A percentile compares a stretch with the other conserved stretches of the same genome.
These are phyloP conservation scores for Fomitiporia mediterranea DNA, from an alignment of 1,284 basidiomycete genomes.

Conservation along the genomic window DNA sequence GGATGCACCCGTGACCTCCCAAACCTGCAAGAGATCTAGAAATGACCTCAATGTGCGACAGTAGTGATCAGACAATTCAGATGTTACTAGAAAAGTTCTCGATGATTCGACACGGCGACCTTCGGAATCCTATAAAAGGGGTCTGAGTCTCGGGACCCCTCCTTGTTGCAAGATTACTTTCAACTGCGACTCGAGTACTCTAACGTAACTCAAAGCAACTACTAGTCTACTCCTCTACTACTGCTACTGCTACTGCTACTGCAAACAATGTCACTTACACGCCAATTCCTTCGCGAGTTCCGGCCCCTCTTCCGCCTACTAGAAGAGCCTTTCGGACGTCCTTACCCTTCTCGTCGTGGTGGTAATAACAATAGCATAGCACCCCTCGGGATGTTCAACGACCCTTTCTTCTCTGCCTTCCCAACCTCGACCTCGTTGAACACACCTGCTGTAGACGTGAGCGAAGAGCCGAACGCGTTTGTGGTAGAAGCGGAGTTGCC, in stretches of 20 bases:
- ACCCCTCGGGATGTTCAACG: constrained; percentile 40
- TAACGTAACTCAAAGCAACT: background rate
- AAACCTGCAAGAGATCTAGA: background rate
- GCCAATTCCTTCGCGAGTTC: constrained; percentile 65
- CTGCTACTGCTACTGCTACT: background rate
- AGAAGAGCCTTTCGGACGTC: constrained; percentile 54
- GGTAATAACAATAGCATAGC: constrained; percentile 15
- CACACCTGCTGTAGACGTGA: constrained; percentile 56
- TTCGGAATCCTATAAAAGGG: constrained; percentile 8
- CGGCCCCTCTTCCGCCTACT: constrained; percentile 69
- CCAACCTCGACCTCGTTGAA: constrained; percentile 27
- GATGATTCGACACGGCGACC: background rate
- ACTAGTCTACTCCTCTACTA: background rate
- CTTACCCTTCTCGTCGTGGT: constrained; percentile 30
- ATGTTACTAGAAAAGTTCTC: background rate
- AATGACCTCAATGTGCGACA: background rate
- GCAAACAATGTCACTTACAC: constrained; percentile 54
- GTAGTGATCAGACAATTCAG: no score
- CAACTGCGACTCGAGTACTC: background rate
- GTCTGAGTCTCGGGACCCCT: background rate
- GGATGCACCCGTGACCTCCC: background rate
- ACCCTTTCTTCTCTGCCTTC: constrained; percentile 40
- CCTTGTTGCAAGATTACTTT: background rate
- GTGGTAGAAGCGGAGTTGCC: constrained; percentile 73
- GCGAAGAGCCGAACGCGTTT: constrained; percentile 61